A percentile compares a stretch with the other conserved stretches of the same genome.
Conservation (phyloP, 768 basidiomycete genomes). For the Lactarius akahatsu region DNA sequence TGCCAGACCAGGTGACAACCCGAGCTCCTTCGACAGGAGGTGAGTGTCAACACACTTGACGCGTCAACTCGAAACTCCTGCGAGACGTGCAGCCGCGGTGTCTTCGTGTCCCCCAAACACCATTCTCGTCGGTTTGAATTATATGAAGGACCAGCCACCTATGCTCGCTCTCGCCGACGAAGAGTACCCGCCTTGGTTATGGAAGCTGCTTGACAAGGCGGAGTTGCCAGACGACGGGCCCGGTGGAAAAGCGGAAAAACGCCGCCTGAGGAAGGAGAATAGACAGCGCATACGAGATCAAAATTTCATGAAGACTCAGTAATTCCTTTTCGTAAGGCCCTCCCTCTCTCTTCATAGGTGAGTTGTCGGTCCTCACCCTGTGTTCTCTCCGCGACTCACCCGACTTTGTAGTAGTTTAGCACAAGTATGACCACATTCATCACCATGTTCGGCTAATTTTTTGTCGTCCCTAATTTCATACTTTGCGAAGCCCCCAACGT, state of each 20-base stretch:
- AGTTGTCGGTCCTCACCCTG: neutral
- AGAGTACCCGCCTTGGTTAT: conserved; percentile 87
- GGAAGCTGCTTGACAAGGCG: conserved; percentile 64
- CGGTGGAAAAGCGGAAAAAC: conserved; percentile 60
- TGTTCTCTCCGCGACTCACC: neutral
- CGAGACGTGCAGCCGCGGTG: conserved; percentile 4
- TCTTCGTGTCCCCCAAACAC: conserved; percentile 76
- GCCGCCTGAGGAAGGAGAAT: conserved; percentile 56
- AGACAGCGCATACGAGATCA: conserved; percentile 71
- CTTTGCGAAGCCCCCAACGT: neutral
- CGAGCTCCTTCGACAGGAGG: conserved; percentile 1
- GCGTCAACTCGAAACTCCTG: neutral
- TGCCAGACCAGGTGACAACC: conserved; percentile 3
- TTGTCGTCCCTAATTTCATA: neutral
- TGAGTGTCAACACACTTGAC: conserved; percentile 1
- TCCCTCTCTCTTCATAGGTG: conserved; percentile 1
- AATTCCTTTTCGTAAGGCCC: neutral
- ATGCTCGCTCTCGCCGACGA: conserved; percentile 77
- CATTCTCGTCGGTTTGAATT: conserved; percentile 74
- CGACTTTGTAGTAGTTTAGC: conserved; percentile 5
- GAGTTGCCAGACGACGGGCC: conserved; percentile 68
- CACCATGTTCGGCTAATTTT: neutral
- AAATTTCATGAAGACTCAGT: conserved; percentile 87
- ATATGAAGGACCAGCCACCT: conserved; percentile 77
- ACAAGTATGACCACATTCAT: conserved; percentile 6